These are phyloP conservation scores for Gossypium gossypioides DNA, from an alignment of 441 rosid genomes.

Conservation along the genomic window DNA sequence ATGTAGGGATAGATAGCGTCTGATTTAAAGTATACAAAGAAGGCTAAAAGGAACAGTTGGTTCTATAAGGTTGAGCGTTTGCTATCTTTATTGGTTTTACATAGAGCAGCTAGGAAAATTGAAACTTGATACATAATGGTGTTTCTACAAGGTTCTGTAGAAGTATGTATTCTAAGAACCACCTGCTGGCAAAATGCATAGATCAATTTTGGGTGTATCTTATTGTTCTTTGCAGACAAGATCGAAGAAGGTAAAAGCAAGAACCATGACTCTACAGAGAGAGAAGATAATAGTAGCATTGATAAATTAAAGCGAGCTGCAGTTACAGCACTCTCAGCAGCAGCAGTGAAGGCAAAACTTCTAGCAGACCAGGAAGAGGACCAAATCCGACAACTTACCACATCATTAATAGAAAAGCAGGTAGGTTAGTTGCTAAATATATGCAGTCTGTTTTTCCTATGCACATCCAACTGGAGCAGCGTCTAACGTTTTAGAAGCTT, in stretches of 20 bases:
- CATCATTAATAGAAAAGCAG: conserved; percentile 79
- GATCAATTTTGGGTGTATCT: not conserved
- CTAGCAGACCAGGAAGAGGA: conserved; percentile 83
- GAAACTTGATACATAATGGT: not conserved
- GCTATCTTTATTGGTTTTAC: not conserved
- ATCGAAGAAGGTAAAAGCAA: conserved; percentile 29
- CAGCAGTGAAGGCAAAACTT: conserved; percentile 88
- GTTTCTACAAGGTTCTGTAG: not conserved
- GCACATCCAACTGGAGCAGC: not conserved
- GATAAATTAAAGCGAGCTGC: conserved; percentile 71
- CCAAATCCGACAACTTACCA: conserved; percentile 63
- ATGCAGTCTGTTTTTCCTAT: not conserved
- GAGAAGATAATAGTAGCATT: conserved; percentile 35
- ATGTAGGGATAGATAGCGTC: not conserved
- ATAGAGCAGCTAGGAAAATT: not conserved
- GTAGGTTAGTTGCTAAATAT: conserved; percentile 23
- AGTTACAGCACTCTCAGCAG: conserved; percentile 72
- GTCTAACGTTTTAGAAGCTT: not conserved
- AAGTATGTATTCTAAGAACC: not conserved
- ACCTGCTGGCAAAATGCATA: not conserved
- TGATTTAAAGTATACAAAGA: not conserved
- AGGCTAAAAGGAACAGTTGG: not conserved
- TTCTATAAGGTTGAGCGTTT: not conserved
- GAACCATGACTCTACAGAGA: conserved; percentile 33
- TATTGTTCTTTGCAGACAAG: conserved; percentile 34